These are phyloP conservation scores for Sinapis alba DNA, from an alignment of 441 rosid genomes.

Conservation along the genomic window DNA sequence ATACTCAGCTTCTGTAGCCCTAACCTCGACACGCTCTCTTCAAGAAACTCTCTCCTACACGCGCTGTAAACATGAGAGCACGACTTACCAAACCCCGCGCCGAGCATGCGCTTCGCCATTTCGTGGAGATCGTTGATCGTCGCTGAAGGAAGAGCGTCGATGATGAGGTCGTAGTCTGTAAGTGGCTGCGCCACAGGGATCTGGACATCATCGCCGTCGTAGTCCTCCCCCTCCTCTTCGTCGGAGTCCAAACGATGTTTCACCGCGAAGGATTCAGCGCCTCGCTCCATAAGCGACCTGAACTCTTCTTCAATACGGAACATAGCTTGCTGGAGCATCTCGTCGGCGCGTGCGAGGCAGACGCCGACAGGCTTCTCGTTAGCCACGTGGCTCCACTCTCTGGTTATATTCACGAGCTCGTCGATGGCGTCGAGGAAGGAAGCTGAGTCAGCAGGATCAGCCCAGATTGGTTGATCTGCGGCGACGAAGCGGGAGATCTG, in stretches of 20 bases:
- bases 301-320: conserved; percentile 85
- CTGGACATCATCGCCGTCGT: conserved; percentile 47
- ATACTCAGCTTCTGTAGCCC: conserved; percentile 78
- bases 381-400: conserved; percentile 64
- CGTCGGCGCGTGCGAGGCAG: conserved; percentile 74
- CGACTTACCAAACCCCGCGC: conserved; percentile 73
- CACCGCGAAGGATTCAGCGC: conserved; percentile 57
- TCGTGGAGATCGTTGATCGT: conserved; percentile 81
- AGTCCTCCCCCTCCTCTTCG: conserved; percentile 47
- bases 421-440: conserved; percentile 84
- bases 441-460: conserved; percentile 76
- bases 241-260: conserved; percentile 52
- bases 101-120: conserved; percentile 90
- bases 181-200: conserved; percentile 88
- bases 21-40: conserved; percentile 82
- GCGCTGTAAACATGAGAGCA: conserved; percentile 85
- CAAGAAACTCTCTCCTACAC: conserved; percentile 82
- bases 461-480: conserved; percentile 79
- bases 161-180: conserved; percentile 70
- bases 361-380: conserved; percentile 50
- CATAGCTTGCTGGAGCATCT: conserved; percentile 82
- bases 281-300: conserved; percentile 75
- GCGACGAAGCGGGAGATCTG: conserved; percentile 79
- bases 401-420: conserved; percentile 55
- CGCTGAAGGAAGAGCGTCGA: conserved; percentile 86